These are phyloP conservation scores for Trametes punicea DNA, from an alignment of 768 basidiomycete species.

Conservation along the genomic window DNA sequence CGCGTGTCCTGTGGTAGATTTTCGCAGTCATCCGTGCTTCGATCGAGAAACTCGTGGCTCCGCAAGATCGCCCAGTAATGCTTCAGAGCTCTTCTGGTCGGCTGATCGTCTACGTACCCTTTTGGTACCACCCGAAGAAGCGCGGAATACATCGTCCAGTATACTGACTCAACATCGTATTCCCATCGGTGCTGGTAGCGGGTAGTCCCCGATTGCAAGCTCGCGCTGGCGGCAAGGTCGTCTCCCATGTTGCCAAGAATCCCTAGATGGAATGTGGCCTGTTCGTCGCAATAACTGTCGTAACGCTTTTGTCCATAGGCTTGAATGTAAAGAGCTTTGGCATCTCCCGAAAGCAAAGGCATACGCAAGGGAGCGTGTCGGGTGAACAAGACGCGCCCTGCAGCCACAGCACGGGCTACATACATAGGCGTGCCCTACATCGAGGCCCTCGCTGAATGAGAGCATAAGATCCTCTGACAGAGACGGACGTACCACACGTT, in stretches of 20 bases:
- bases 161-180: constrained; percentile 15
- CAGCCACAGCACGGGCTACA: constrained; percentile 1
- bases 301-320: constrained; percentile 10
- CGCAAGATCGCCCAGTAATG: background rate
- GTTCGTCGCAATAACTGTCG: constrained; percentile 6
- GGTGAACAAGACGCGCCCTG: background rate
- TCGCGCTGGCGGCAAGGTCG: too few relatives aligned
- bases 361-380: background rate
- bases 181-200: constrained; percentile 10
- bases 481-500: background rate
- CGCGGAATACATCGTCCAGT: constrained; percentile 6
- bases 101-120: background rate
- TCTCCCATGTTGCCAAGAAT: background rate
- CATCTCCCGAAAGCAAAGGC: background rate
- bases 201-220: background rate
- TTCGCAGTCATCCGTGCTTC: background rate
- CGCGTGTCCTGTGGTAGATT: constrained; percentile 1
- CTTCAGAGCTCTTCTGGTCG: background rate
- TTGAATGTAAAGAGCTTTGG: background rate
- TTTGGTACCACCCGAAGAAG: background rate
- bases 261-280: background rate
- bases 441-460: background rate
- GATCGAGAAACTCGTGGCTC: background rate
- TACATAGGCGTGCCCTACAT: constrained; percentile 4
- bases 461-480: too few relatives aligned